Evolutionary conservation across 2,329 filamentous ascomycete species (phyloP), one percentile per base, ranked within the genome.

Genomic region (Botrytis fabae): DNA sequence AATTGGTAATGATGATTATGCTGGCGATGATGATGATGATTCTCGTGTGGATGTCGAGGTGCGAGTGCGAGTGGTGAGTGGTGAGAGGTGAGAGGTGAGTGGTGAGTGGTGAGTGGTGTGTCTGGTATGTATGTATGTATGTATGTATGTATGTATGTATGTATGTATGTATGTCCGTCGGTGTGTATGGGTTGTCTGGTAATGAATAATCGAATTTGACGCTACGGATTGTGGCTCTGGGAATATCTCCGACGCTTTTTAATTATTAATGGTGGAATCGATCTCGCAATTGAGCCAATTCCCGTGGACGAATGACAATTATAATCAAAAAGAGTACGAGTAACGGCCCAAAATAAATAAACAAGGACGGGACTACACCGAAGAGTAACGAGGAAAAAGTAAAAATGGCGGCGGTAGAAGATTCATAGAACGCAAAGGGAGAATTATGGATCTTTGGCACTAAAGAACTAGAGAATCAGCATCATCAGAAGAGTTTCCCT

Each of bases 371-470:
- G 63, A n/a, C 22, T 48, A n/a, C n/a, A 38, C 42, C 14, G 22
- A 22, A 68, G 65, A 51, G 48, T 14, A 54, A 68, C 54, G 65
- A 51, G 48, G 14, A 54, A 68, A 57, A 68, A 68, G 35, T 64
- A 60, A 22, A 35, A 32, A 51, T 51, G 48, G 22, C 44, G 32
- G 28, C n/a, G 44, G 32, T 69, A 38, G 65, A 57, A 42, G 46
- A 65, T 22, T 35, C n/a, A n/a, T 32, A 32, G 48, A 68, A 68
- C 12, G 32, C 25, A 20, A 32, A 57, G 48, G 42, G 48, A 54
- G 48, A 69, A 69, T 69, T 69, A 69, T 69, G 65, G 65, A 69
- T 42, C 65, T 28, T 57, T 38, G 57, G 12, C 62, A 44, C 62
- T 48, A 46, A n/a, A 42, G 38, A 38, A 38, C 38, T 9, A 38